These are phyloP conservation scores for Claviceps spartinae DNA, from an alignment of 2,329 filamentous ascomycete species.

Conservation along the genomic window DNA sequence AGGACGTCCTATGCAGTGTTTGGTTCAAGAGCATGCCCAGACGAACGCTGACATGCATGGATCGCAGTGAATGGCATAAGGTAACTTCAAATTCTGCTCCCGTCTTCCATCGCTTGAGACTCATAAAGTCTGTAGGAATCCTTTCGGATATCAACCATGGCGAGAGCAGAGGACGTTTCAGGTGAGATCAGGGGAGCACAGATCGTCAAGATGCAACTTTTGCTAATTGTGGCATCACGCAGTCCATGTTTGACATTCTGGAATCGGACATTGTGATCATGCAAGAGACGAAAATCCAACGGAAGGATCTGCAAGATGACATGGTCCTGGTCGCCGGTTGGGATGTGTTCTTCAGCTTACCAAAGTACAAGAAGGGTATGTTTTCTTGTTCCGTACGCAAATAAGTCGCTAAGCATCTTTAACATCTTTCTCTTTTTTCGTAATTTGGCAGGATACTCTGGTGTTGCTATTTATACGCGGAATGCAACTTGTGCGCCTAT, in stretches of 20 bases:
- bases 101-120: not conserved
- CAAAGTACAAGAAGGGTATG: constrained; percentile 80
- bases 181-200: constrained; percentile 24
- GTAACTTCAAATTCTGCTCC: constrained; percentile 15
- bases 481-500: constrained; percentile 75
- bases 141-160: constrained; percentile 78
- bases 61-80: constrained; percentile 63
- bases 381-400: not conserved
- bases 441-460: constrained; percentile 64
- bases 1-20: constrained; percentile 15
- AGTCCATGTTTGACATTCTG: constrained; percentile 89
- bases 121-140: constrained; percentile 41
- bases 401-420: not conserved
- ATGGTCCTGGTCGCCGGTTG: constrained; percentile 92
- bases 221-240: not conserved
- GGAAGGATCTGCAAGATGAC: constrained; percentile 82
- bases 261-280: constrained; percentile 89
- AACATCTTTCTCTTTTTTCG: not conserved
- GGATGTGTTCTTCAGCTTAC: constrained; percentile 93
- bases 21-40: not conserved
- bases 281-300: constrained; percentile 93
- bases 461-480: constrained; percentile 90
- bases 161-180: constrained; percentile 55
- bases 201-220: not conserved
- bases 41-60: constrained; percentile 2